Conservation (phyloP, 2,329 filamentous ascomycete genomes). For the Thelonectria olida region DNA sequence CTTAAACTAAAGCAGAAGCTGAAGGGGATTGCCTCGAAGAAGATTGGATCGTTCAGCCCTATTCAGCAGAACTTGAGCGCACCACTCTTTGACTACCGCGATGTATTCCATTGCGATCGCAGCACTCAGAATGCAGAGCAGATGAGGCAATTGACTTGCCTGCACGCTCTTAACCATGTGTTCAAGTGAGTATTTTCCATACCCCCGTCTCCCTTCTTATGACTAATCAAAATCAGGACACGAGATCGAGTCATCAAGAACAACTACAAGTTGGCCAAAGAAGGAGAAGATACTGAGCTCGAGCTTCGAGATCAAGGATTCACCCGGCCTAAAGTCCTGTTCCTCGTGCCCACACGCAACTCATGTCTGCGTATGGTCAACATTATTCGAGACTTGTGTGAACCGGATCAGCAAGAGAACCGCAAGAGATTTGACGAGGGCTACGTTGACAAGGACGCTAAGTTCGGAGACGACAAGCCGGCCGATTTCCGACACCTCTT, state of each 20-base stretch:
- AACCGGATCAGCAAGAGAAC: conserved; percentile 93
- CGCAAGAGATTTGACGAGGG: conserved; percentile 89
- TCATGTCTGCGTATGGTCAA: conserved; percentile 83
- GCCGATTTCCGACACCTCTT: conserved; percentile 91
- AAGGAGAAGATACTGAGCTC: conserved; percentile 69
- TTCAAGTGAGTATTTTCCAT: conserved; percentile 70
- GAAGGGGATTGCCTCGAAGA: conserved; percentile 60
- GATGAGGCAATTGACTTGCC: conserved; percentile 76
- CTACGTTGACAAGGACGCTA: conserved; percentile 73
- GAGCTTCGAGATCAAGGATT: conserved; percentile 94
- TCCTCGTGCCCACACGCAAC: conserved; percentile 88
- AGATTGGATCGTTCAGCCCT: conserved; percentile 65
- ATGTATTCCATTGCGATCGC: conserved; percentile 80
- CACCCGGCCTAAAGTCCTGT: conserved; percentile 90
- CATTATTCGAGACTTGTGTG: conserved; percentile 77
- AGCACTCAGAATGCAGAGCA: conserved; percentile 73
- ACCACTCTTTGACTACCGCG: conserved; percentile 82
- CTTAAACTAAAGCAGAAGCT: conserved; percentile 78
- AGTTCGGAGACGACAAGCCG: conserved; percentile 77
- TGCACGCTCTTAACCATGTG: conserved; percentile 91
- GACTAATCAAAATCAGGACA: conserved; percentile 61
- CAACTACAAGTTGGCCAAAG: conserved; percentile 79
- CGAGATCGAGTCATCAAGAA: conserved; percentile 93
- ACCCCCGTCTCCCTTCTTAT: background rate
- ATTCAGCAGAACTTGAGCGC: conserved; percentile 74